Percentiles rank a stretch among this genome's conserved stretches.
phyloP scores from a whole-genome alignment of 2,329 filamentous ascomycete species.

The Sporothrix luriei region DNA sequence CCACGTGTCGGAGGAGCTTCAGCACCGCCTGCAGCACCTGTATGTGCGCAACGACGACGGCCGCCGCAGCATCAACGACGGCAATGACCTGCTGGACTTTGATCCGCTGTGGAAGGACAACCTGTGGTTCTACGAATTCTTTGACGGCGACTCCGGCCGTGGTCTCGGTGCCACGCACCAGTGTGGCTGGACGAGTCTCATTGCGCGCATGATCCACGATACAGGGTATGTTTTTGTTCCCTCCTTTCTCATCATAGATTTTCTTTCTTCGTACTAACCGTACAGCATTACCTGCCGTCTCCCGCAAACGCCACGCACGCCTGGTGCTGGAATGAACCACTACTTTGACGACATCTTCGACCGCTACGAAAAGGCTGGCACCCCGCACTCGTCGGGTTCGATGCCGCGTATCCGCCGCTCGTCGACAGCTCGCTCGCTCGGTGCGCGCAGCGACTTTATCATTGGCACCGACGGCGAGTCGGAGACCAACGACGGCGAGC shows the following conservation, averaged over 20 bases:
- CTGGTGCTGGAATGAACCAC: constrained; percentile 78
- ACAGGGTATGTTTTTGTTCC: constrained; percentile 70
- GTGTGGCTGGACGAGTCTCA: constrained; percentile 93
- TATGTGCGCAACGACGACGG: constrained; percentile 84
- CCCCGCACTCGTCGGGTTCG: constrained; percentile 42
- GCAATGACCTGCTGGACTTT: constrained; percentile 83
- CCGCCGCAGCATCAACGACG: constrained; percentile 82
- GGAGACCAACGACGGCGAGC: constrained; percentile 38
- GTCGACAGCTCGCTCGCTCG: constrained; percentile 81
- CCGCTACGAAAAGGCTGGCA: constrained; percentile 47
- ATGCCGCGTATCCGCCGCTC: constrained; percentile 68
- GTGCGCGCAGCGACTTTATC: constrained; percentile 75
- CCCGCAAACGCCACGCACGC: constrained; percentile 89
- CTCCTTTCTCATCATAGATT: neutral
- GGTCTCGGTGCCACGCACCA: constrained; percentile 92
- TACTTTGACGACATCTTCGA: constrained; percentile 93
- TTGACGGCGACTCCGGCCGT: constrained; percentile 87
- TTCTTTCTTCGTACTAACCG: neutral
- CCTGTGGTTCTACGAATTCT: constrained; percentile 97
- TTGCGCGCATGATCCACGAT: constrained; percentile 96
- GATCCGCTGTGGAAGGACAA: constrained; percentile 92
- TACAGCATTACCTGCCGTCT: constrained; percentile 80
- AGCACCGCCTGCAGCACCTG: constrained; percentile 90
- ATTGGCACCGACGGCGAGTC: constrained; percentile 46
- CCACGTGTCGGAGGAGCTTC: constrained; percentile 90